These are phyloP conservation scores for Spergularia azorica DNA, from an alignment of 179 eudicot genomes.

Conservation along the genomic window DNA sequence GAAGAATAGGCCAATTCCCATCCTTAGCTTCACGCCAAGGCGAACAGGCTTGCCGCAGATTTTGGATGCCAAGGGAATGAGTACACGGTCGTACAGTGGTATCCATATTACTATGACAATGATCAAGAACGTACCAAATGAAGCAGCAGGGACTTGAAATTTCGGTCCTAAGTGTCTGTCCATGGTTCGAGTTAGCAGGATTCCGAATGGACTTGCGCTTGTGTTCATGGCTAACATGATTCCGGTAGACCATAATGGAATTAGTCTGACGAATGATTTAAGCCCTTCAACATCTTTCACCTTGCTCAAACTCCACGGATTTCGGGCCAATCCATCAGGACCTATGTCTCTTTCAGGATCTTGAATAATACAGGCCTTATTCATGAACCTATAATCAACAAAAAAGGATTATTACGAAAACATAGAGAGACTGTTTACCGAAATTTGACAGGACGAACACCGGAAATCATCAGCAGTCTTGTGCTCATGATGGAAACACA, in stretches of 20 bases:
- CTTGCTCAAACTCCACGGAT: slow-evolving; percentile 66
- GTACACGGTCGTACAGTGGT: slow-evolving; percentile 60
- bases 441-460: too few species aligned
- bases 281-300: slow-evolving; percentile 79
- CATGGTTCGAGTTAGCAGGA: slow-evolving; percentile 70
- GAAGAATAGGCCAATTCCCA: slow-evolving; percentile 69
- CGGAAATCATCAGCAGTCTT: too few species aligned
- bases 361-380: slow-evolving; percentile 72
- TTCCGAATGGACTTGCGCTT: slow-evolving; percentile 40
- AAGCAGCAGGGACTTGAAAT: slow-evolving; percentile 78
- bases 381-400: slow-evolving; percentile 55
- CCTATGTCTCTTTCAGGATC: slow-evolving; percentile 53
- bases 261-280: slow-evolving; percentile 56
- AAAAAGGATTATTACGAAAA: neutral
- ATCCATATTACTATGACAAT: slow-evolving; percentile 60
- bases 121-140: slow-evolving; percentile 56
- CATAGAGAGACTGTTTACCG: too few species aligned
- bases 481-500: too few species aligned
- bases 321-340: slow-evolving; percentile 46
- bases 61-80: slow-evolving; percentile 68
- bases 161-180: slow-evolving; percentile 62
- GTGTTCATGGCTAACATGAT: slow-evolving; percentile 63
- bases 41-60: slow-evolving; percentile 53
- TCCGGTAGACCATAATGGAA: slow-evolving; percentile 78
- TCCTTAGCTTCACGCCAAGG: slow-evolving; percentile 55